Evolutionary conservation across 768 basidiomycete genomes (phyloP), one percentile per base, ranked within the genome.

Genomic region (Naganishia antarctica): DNA sequence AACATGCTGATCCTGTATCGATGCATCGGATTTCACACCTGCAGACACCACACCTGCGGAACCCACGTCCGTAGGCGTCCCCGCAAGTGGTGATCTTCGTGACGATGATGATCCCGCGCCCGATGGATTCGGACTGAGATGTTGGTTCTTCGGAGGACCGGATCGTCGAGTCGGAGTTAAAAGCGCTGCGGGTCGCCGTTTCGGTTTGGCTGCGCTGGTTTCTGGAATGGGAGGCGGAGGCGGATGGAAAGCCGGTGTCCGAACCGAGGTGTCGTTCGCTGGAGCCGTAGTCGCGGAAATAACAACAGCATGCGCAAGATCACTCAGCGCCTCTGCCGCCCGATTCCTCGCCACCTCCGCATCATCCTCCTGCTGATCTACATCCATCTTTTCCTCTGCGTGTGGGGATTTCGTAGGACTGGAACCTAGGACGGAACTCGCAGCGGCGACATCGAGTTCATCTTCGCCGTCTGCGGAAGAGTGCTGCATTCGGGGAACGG

Each of bases 261-360:
- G 4, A 16, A 31, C 50, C 9, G n/a, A 21, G 11, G 43, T 21
- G 43, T 44, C n/a, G 18, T 21, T 21, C 43, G 43, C 11, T 32
- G 34, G 1, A 26, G 53, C 12, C 2, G 51, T 4, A 21, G 53
- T 31, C 18, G 32, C 6, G 37, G 34, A 15, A n/a, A n/a, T n/a
- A 21, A 57, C 53, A 2, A 34, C 53, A 2, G 53, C 53, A 40
- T 57, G n/a, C 21, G 53, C 53, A 26, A 57, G 53, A 18, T 57
- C 53, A 26, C 11, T 40, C 5, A 57, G 37, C 15, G 53, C 53
- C 13, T 57, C 53, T 12, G 53, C 53, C 26, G 53, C 53, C 11
- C 37, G 53, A 25, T 57, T 57, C 15, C 53, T 37, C 18, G 32
- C 53, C n/a, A 26, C 7, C 32, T 51, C 50, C 15, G 50, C 50